Evolutionary conservation across 306 rosid species (phyloP), one percentile per base, ranked within the genome.

Genomic region (Prinsepia uniflora): DNA sequence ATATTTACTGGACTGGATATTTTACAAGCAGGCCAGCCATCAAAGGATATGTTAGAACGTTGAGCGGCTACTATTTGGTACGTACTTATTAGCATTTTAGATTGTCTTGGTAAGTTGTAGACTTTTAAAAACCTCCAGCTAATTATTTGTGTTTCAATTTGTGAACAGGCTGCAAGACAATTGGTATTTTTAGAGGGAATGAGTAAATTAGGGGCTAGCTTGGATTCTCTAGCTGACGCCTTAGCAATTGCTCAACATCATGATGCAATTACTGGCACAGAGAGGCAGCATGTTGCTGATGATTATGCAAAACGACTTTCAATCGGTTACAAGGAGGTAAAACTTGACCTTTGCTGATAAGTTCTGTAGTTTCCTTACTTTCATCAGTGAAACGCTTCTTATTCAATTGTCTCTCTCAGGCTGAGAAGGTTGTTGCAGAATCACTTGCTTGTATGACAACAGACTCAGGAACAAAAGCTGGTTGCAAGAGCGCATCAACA

Each of bases 1-100:
- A 92, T 76, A 96, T 86, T 39, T 92, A 92, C 59, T 92, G 98
- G 98, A 92, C 98, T 13, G 98, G 98, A 59, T 92, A 89, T 75
- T 92, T 89, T 72, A 89, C 98, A 8, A 92, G 98, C 77, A 86
- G 98, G 74, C 92, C 98, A 19, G 88, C 89, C 14, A 47, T 86
- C 34, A 92, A 92, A 79, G 90, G 92, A 55, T 92, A 89, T 72
- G 88, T 89, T 19, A 89, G 98, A 85, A 62, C 60, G 44, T n/a
- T 76, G 84, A 82, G 98, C 67, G 81, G 88, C 58, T 92, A 92
- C 83, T 88, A 88, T 82, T 79, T 87, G 88, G 98, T 88, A 86
- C 59, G 71, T 43, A 62, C 75, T 84, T 71, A 59, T 0, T 3
- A 39, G 46, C 61, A 13, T 36, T 59, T 45, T n/a, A 19, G 30